These are phyloP conservation scores for Exophiala oligosperma DNA, from an alignment of 2,329 filamentous ascomycete species.

Conservation along the genomic window DNA sequence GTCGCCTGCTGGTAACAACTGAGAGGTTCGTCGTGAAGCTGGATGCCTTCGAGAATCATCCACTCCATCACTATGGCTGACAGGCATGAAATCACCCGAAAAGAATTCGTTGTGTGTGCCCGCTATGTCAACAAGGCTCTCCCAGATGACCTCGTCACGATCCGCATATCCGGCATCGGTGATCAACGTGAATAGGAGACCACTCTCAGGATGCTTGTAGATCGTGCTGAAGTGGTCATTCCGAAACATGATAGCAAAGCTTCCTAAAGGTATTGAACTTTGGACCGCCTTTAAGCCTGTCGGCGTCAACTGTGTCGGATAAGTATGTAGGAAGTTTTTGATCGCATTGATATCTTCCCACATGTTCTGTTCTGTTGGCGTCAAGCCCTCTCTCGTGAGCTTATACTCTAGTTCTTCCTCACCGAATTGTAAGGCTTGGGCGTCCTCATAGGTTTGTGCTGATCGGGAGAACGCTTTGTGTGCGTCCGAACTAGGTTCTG, in stretches of 20 bases:
- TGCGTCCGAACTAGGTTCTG: slow-evolving; percentile 60
- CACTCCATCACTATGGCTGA: slow-evolving; percentile 56
- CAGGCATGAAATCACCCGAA: slow-evolving; percentile 54
- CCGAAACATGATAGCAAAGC: slow-evolving; percentile 87
- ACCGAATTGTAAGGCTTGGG: slow-evolving; percentile 81
- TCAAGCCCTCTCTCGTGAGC: slow-evolving; percentile 64
- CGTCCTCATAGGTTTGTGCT: slow-evolving; percentile 86
- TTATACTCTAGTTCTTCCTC: slow-evolving; percentile 88
- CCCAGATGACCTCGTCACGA: slow-evolving; percentile 94
- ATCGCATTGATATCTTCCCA: slow-evolving; percentile 84
- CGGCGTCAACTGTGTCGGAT: slow-evolving; percentile 82
- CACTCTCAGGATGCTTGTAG: slow-evolving; percentile 79
- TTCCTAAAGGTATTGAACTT: slow-evolving; percentile 69
- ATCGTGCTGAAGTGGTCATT: slow-evolving; percentile 97
- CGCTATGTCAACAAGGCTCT: slow-evolving; percentile 84
- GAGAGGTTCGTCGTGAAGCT: slow-evolving; percentile 20
- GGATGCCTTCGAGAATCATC: slow-evolving; percentile 19
- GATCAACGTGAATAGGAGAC: slow-evolving; percentile 77
- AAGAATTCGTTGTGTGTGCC: slow-evolving; percentile 81
- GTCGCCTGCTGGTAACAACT: slow-evolving; percentile 15
- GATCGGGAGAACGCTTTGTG: slow-evolving; percentile 69
- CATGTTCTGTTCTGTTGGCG: slow-evolving; percentile 70
- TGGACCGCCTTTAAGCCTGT: slow-evolving; percentile 76
- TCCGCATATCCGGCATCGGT: slow-evolving; percentile 88
- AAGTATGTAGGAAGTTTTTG: slow-evolving; percentile 73